Evolutionary conservation across 2,329 filamentous ascomycete species (phyloP).

Genomic region (Stagonosporopsis rhizophila): DNA sequence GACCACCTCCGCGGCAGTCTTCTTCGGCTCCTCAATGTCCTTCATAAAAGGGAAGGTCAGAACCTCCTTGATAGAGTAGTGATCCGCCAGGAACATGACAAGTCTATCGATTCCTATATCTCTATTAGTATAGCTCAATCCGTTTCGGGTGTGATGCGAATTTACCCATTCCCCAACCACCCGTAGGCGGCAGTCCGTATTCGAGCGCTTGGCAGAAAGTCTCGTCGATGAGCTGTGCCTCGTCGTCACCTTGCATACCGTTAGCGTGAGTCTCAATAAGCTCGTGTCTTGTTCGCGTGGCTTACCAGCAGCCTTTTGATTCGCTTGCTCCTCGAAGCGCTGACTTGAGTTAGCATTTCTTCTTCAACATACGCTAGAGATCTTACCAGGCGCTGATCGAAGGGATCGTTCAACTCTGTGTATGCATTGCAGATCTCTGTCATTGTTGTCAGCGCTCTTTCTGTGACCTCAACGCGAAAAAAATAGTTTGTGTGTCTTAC

Average conservation of each 20-base stretch:
- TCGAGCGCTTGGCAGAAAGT: constrained; percentile 91
- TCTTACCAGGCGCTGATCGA: constrained; percentile 74
- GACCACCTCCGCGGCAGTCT: constrained; percentile 71
- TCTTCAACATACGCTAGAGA: background rate
- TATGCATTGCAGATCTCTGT: constrained; percentile 91
- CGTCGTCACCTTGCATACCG: constrained; percentile 80
- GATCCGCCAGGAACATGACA: background rate
- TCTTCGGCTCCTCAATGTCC: constrained; percentile 58
- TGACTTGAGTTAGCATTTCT: background rate
- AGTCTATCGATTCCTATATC: background rate
- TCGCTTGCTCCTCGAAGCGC: constrained; percentile 81
- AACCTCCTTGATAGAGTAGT: constrained; percentile 96
- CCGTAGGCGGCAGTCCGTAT: constrained; percentile 86
- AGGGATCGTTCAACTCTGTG: constrained; percentile 97
- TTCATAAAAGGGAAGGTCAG: constrained; percentile 98
- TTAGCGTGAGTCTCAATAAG: background rate
- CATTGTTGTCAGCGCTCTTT: background rate
- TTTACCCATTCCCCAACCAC: constrained; percentile 88
- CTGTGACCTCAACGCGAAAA: background rate
- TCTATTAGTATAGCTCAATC: background rate
- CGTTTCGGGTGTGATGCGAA: background rate
- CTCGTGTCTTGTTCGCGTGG: background rate
- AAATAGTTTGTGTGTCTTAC: background rate
- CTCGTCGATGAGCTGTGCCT: constrained; percentile 95
- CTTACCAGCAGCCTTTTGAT: constrained; percentile 70